phyloP scores from a whole-genome alignment of 352 stramenopile genomes.

The Phytopythium chamaehyphon region DNA sequence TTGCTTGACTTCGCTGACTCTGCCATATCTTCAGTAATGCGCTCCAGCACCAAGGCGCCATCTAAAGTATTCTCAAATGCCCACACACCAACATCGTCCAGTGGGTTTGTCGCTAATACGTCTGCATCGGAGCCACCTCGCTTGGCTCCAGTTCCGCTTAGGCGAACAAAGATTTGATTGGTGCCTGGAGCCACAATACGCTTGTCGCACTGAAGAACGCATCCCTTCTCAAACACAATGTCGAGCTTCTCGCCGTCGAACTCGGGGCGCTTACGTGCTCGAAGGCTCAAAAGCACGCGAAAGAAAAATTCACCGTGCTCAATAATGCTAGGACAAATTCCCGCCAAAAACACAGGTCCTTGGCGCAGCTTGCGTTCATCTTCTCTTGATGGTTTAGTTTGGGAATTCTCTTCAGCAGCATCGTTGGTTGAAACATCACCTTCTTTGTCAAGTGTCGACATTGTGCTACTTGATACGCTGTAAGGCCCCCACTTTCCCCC shows the following conservation, averaged over 20 bases:
- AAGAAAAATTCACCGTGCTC: slow-evolving; percentile 68
- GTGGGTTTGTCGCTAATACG: slow-evolving; percentile 3
- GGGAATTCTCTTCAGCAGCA: slow-evolving; percentile 11
- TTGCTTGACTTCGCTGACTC: slow-evolving; percentile 17
- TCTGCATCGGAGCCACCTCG: slow-evolving; percentile 11
- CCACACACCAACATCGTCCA: slow-evolving; percentile 45
- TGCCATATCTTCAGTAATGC: slow-evolving; percentile 38
- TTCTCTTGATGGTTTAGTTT: neutral
- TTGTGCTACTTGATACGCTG: slow-evolving; percentile 51
- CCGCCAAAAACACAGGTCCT: slow-evolving; percentile 44
- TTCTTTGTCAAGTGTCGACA: slow-evolving; percentile 48
- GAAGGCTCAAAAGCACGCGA: slow-evolving; percentile 44
- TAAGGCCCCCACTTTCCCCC: slow-evolving; percentile 60
- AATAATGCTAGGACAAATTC: slow-evolving; percentile 54
- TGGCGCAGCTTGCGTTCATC: slow-evolving; percentile 1
- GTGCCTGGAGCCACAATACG: slow-evolving; percentile 51
- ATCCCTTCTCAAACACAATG: slow-evolving; percentile 44
- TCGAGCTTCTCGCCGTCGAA: slow-evolving; percentile 53
- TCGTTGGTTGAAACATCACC: slow-evolving; percentile 4
- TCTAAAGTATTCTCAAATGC: slow-evolving; percentile 63
- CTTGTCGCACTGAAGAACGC: slow-evolving; percentile 46
- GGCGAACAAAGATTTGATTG: slow-evolving; percentile 64
- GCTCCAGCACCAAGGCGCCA: slow-evolving; percentile 54
- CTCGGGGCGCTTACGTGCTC: slow-evolving; percentile 37
- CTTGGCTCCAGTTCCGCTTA: slow-evolving; percentile 11